Evolutionary conservation across 345 rosid genomes (phyloP).

Genomic region (Eucalyptus decipiens): DNA sequence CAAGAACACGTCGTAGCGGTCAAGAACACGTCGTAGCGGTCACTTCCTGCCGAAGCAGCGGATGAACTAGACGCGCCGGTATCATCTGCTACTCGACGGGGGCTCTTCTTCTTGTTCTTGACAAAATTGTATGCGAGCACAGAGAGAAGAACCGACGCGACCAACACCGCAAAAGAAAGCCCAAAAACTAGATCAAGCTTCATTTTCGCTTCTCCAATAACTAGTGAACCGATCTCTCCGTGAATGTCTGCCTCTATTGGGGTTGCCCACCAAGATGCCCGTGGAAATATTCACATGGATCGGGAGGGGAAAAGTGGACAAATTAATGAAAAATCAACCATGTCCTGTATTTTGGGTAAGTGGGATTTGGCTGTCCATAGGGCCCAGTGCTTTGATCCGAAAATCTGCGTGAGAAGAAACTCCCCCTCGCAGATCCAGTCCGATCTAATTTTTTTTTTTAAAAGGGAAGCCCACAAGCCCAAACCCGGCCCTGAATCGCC

Average conservation of each 20-base stretch:
- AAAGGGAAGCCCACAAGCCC: no score
- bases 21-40: no score
- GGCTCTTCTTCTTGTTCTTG: not conserved
- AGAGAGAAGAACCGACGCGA: not conserved
- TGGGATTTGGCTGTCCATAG: not conserved
- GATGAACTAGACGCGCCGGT: not conserved
- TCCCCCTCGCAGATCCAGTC: no score
- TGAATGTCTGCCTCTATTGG: not conserved
- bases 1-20: not conserved
- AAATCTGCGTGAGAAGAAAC: not conserved
- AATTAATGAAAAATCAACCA: not conserved
- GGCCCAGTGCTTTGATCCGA: not conserved
- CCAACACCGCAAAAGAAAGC: not conserved
- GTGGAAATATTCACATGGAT: not conserved
- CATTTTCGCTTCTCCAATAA: not conserved
- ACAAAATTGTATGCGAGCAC: not conserved
- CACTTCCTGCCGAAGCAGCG: not conserved
- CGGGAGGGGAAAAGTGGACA: not conserved
- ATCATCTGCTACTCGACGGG: not conserved
- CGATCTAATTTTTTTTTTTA: no score
- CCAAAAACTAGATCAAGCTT: not conserved
- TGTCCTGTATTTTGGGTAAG: not conserved
- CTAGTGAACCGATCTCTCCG: not conserved
- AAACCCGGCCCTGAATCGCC: no score
- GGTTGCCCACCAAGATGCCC: not conserved